Conservation (phyloP, 2,329 filamentous ascomycete species). For the Talaromyces piceae region DNA sequence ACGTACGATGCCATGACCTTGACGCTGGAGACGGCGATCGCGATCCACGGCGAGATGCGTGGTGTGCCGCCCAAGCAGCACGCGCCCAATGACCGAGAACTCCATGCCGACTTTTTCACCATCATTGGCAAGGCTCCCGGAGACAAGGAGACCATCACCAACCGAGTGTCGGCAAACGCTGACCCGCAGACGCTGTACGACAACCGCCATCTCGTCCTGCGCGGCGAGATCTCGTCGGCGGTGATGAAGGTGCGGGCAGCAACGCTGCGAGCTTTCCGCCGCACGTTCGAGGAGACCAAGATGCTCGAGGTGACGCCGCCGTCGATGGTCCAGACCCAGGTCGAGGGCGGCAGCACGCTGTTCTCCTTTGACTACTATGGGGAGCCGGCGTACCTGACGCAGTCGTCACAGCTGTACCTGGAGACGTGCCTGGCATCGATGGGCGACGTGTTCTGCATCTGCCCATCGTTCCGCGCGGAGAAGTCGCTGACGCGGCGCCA, state of each 20-base stretch:
- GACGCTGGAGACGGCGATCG: conserved; percentile 79
- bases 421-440: conserved; percentile 87
- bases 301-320: conserved; percentile 81
- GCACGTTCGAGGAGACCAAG: conserved; percentile 67
- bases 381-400: conserved; percentile 85
- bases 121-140: conserved; percentile 73
- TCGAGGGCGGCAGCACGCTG: conserved; percentile 85
- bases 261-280: conserved; percentile 72
- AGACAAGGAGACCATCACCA: conserved; percentile 87
- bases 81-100: conserved; percentile 76
- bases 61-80: conserved; percentile 69
- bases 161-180: conserved; percentile 61
- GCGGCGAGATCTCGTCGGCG: conserved; percentile 74
- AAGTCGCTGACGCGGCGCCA: conserved; percentile 92
- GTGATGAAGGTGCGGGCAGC: conserved; percentile 81
- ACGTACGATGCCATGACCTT: conserved; percentile 87
- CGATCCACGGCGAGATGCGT: conserved; percentile 75
- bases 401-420: conserved; percentile 94
- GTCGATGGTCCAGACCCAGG: conserved; percentile 88
- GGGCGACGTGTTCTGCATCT: conserved; percentile 94
- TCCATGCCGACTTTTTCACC: conserved; percentile 84
- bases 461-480: conserved; percentile 97
- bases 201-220: conserved; percentile 75
- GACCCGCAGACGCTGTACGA: conserved; percentile 70
- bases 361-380: conserved; percentile 87